These are phyloP conservation scores for Tilletia horrida DNA, from an alignment of 1,284 basidiomycete species.

Conservation along the genomic window DNA sequence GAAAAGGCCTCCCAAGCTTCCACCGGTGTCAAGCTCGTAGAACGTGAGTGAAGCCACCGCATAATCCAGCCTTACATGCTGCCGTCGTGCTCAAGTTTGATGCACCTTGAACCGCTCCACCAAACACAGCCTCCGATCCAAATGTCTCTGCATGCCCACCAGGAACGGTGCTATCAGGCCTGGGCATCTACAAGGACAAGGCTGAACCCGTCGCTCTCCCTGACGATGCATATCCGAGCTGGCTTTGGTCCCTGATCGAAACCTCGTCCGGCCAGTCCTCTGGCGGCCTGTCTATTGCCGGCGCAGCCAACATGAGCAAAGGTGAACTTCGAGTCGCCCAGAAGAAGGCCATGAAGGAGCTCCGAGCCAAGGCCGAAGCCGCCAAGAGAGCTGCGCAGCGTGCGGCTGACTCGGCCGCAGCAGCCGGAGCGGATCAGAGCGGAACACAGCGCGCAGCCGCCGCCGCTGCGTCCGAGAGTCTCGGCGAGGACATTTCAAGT, in stretches of 20 bases:
- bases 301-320: constrained; percentile 47
- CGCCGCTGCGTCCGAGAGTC: neutral
- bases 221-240: constrained; percentile 81
- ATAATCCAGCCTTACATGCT: neutral
- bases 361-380: neutral
- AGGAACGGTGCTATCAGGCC: constrained; percentile 73
- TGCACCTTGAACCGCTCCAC: neutral
- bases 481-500: constrained; percentile 2
- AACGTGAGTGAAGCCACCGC: neutral
- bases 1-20: neutral
- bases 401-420: neutral
- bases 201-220: constrained; percentile 72
- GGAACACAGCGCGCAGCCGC: constrained; percentile 4
- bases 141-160: constrained; percentile 40
- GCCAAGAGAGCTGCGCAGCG: constrained; percentile 1
- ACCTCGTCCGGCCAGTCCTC: constrained; percentile 36
- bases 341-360: constrained; percentile 26
- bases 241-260: constrained; percentile 76
- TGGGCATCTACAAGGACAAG: constrained; percentile 80
- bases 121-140: constrained; percentile 14
- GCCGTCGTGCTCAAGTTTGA: neutral
- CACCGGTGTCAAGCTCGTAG: constrained; percentile 2
- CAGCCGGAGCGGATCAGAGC: neutral
- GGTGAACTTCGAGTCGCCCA: constrained; percentile 48
- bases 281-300: constrained; percentile 39